phyloP scores from a whole-genome alignment of 768 basidiomycete genomes.

The Pleurotus cornucopiae region DNA sequence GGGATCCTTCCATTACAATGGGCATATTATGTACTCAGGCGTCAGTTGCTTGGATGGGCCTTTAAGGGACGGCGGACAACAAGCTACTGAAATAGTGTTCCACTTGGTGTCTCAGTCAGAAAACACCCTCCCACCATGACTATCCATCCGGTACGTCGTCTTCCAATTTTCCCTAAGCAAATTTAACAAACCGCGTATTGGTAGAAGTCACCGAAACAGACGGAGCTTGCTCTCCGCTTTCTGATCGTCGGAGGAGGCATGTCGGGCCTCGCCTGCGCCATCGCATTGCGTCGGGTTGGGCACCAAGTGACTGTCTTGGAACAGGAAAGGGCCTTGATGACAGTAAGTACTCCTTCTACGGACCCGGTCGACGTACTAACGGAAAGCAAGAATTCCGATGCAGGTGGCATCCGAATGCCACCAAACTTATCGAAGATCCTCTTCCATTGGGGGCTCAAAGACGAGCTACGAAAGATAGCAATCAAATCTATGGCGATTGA shows the following conservation, averaged over 20 bases:
- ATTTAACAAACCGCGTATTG: background rate
- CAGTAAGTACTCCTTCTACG: background rate
- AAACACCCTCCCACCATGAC: background rate
- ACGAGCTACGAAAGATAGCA: constrained; percentile 18
- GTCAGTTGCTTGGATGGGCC: no score
- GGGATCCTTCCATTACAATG: background rate
- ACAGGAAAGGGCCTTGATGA: constrained; percentile 12
- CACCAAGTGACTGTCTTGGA: constrained; percentile 55
- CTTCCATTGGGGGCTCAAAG: constrained; percentile 47
- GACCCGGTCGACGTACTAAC: background rate
- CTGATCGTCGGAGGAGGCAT: constrained; percentile 40
- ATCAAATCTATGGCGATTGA: constrained; percentile 22
- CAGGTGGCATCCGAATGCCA: constrained; percentile 29
- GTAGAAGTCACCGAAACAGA: constrained; percentile 14
- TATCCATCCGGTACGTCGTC: constrained; percentile 3
- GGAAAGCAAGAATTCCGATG: constrained; percentile 10
- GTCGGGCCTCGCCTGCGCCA: constrained; percentile 50
- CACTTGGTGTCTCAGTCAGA: no score
- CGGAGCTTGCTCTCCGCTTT: constrained; percentile 25
- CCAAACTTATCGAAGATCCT: constrained; percentile 57
- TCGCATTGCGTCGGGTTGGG: constrained; percentile 48
- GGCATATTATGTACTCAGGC: no score
- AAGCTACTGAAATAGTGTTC: background rate
- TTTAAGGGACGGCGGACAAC: constrained; percentile 2
- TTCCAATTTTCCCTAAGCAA: background rate